These are phyloP conservation scores for Pestalotiopsis sp. DNA, from an alignment of 2,329 filamentous ascomycete genomes.

Conservation along the genomic window DNA sequence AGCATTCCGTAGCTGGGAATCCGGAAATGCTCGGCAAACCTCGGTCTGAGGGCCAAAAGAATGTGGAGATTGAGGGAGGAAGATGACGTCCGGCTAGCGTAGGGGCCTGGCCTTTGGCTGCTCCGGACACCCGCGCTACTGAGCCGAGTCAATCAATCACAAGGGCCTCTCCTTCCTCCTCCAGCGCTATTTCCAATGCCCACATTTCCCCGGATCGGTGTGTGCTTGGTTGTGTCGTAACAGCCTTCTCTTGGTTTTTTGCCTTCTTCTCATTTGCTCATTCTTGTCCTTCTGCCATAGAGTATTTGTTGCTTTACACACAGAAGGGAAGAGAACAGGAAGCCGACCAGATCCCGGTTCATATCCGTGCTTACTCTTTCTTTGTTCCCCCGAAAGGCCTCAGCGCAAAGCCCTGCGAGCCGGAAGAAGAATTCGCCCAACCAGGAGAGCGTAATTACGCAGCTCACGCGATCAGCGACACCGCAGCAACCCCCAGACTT, in stretches of 20 bases:
- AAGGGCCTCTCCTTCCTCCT: background rate
- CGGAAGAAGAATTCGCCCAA: background rate
- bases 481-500: background rate
- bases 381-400: background rate
- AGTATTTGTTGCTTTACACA: background rate
- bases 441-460: background rate
- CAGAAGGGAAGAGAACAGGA: background rate
- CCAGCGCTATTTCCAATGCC: background rate
- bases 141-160: background rate
- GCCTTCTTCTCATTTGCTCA: background rate
- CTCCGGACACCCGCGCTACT: background rate
- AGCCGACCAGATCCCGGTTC: background rate
- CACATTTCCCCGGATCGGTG: background rate
- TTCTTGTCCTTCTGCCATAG: background rate
- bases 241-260: background rate
- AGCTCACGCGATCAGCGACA: background rate
- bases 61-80: background rate
- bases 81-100: slow-evolving; percentile 4
- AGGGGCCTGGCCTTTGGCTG: background rate
- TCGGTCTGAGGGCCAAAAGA: background rate
- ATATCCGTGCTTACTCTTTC: background rate
- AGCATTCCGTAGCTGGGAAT: background rate
- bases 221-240: background rate
- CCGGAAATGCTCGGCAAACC: background rate
- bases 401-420: background rate